These are phyloP conservation scores for Cercospora brassicicola DNA, from an alignment of 2,329 filamentous ascomycete genomes.

Conservation along the genomic window DNA sequence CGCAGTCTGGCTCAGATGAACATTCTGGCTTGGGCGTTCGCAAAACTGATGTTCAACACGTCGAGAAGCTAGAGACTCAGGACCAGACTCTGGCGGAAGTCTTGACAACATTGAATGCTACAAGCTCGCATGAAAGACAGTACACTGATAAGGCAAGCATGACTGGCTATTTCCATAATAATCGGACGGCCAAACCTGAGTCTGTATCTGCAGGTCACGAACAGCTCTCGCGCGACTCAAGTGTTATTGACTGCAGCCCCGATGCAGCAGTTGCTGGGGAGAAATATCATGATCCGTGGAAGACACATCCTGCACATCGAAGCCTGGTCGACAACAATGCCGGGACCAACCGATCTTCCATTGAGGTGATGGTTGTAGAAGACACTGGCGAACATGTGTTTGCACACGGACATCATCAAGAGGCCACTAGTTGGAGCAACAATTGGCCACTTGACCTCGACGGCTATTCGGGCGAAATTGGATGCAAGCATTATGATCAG, in stretches of 20 bases:
- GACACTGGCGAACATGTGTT: not conserved
- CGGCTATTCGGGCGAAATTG: not conserved
- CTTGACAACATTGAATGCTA: not conserved
- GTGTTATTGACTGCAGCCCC: not conserved
- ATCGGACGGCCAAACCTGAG: not conserved
- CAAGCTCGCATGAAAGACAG: not conserved
- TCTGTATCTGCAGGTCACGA: not conserved
- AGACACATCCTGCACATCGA: not conserved
- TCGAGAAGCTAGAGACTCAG: not conserved
- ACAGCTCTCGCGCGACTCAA: not conserved
- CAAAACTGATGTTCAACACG: not conserved
- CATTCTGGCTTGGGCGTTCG: not conserved
- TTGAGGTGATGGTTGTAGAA: not conserved
- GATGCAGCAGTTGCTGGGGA: not conserved
- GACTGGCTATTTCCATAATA: not conserved
- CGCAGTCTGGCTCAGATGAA: not conserved
- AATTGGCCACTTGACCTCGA: not conserved
- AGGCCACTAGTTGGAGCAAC: not conserved
- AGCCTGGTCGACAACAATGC: not conserved
- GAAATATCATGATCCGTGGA: not conserved
- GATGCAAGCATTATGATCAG: not conserved
- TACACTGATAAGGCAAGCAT: not conserved
- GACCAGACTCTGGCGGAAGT: not conserved
- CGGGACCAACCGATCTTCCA: not conserved
- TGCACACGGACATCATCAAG: not conserved